phyloP scores from a whole-genome alignment of 2,329 filamentous ascomycete species.

The Trematosphaeria pertusa region DNA sequence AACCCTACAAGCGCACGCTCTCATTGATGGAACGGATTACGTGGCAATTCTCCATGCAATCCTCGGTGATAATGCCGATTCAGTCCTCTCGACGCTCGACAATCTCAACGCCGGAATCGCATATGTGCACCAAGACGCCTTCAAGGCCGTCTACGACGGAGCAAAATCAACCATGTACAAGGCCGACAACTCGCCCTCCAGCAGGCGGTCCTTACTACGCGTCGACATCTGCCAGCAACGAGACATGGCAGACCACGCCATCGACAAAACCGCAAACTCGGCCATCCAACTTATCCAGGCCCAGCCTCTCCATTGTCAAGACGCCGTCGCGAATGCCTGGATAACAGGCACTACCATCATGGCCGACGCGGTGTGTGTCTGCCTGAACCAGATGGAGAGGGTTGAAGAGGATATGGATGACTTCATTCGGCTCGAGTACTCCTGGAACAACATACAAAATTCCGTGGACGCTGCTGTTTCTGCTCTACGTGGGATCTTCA shows the following conservation, averaged over 20 bases:
- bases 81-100: conserved; percentile 53
- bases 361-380: conserved; percentile 53
- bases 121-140: conserved; percentile 56
- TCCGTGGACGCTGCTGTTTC: conserved; percentile 50
- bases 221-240: conserved; percentile 55
- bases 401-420: conserved; percentile 52
- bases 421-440: conserved; percentile 55
- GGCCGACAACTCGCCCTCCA: conserved; percentile 35
- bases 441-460: conserved; percentile 52
- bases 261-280: conserved; percentile 55
- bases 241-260: conserved; percentile 54
- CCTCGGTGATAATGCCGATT: conserved; percentile 53
- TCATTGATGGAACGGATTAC: conserved; percentile 55
- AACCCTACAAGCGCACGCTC: conserved; percentile 51
- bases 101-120: conserved; percentile 55
- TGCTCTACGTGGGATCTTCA: conserved; percentile 55
- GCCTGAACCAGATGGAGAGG: conserved; percentile 48
- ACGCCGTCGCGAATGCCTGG: conserved; percentile 53
- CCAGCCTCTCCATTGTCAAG: conserved; percentile 49
- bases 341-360: conserved; percentile 54
- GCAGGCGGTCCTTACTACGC: conserved; percentile 46
- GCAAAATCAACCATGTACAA: conserved; percentile 47
- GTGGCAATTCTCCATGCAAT: conserved; percentile 50
- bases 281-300: conserved; percentile 53
- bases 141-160: conserved; percentile 54